These are phyloP conservation scores for Aspergillus sp. DNA, from an alignment of 2,329 filamentous ascomycete species.

Conservation along the genomic window DNA sequence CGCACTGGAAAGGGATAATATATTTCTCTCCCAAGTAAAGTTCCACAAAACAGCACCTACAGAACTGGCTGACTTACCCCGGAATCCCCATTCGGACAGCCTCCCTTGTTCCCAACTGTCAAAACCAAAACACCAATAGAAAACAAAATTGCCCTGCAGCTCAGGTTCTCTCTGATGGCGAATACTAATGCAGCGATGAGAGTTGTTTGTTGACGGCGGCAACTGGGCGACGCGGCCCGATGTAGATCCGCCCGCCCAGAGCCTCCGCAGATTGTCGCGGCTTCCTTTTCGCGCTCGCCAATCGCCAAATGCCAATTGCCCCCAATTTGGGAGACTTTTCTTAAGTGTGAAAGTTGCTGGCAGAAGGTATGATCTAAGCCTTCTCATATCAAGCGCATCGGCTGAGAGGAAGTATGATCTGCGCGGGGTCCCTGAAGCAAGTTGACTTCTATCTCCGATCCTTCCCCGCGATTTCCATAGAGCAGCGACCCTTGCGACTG, in stretches of 20 bases:
- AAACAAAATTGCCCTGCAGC: conserved; percentile 7
- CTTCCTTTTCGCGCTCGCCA: conserved; percentile 3
- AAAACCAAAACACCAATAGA: conserved; percentile 7
- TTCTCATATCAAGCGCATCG: background rate
- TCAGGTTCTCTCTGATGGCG: background rate
- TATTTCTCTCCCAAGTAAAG: background rate
- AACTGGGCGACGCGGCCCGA: conserved; percentile 36
- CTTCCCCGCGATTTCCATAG: conserved; percentile 18
- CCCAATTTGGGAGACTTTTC: background rate
- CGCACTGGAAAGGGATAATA: conserved; percentile 11
- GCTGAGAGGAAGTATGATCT: conserved; percentile 16
- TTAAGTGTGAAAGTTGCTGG: background rate
- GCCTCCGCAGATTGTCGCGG: conserved; percentile 2
- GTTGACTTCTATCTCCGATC: conserved; percentile 12
- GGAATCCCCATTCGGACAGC: conserved; percentile 46
- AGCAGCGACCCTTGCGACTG: background rate
- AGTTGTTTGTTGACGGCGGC: conserved; percentile 28
- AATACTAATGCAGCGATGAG: background rate
- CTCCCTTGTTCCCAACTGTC: background rate
- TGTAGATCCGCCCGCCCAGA: conserved; percentile 34
- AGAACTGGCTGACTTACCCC: conserved; percentile 36
- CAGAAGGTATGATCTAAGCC: conserved; percentile 10
- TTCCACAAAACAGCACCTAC: background rate
- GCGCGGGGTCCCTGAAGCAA: background rate
- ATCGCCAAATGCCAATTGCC: background rate